Base-by-base conservation (phyloP, 352 stramenopile species). In the Phytophthora nicotianae region DNA sequence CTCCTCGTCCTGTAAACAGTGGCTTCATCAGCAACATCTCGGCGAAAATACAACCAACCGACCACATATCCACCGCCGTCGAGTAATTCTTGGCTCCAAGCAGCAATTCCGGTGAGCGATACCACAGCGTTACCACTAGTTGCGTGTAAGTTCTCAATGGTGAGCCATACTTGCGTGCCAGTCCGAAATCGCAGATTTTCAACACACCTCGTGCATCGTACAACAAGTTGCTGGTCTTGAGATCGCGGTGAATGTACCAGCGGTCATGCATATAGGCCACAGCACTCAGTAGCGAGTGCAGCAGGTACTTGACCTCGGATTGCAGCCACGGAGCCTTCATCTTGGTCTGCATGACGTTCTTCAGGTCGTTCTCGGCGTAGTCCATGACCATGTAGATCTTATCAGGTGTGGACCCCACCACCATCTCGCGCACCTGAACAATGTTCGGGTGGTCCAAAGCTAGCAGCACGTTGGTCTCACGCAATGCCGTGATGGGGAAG, bases 191-290 rank as follows among this genome's bases (percentile, higher is more conserved):
- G 58, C 88, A 95, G 6, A 97, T 75, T 48, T 94, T 95, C 19
- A 96, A 71, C 6, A 81, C 41, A 2, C 86, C 89, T 9, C 66
- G 64, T 60, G 88, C 83, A 67, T 97, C 93, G 55, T 99, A 98
- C 5, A 99, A 72, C 66, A 99, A 82, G 63, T 99, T 99, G 57
- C 78, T 96, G n/a, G 96, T 98, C 81, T 99, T 99, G 58, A 99
- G 83, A 65, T 99, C 97, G 14, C 97, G 90, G 71, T 99, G 97
- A 27, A 99, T 88, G 65, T 86, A 92, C 80, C 92, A 98, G 20
- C 86, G 79, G 26, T 83, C 68, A 70, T 99, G 97, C 77, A 99
- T 98, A 70, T 92, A 89, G 10, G 73, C 79, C 35, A 96, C 51
- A 5, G 87, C 97, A 27, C 76, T 82, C 1, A 99, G 69, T 29